These are phyloP conservation scores for Schoenoplectus tabernaemontani DNA, from an alignment of 202 grass and related monocot species.

Conservation along the genomic window DNA sequence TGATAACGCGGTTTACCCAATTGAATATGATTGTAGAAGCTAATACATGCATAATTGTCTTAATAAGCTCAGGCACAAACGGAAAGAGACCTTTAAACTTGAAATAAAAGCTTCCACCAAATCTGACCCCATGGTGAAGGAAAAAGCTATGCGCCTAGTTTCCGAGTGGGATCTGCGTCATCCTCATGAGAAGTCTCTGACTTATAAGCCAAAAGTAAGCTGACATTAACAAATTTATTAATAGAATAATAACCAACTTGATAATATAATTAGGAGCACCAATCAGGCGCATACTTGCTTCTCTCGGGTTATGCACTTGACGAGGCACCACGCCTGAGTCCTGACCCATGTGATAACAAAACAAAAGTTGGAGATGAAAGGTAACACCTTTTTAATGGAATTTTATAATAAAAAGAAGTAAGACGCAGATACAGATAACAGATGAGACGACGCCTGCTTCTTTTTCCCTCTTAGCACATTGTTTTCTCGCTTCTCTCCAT, in stretches of 20 bases:
- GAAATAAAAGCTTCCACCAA: constrained; percentile 1
- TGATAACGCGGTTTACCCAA: not conserved
- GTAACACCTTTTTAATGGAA: not conserved
- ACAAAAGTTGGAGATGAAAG: constrained; percentile 1
- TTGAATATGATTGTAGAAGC: not conserved
- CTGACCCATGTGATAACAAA: not conserved
- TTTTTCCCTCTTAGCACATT: not conserved
- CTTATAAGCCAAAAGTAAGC: constrained; percentile 2
- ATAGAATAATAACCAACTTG: constrained; percentile 21
- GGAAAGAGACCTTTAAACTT: not conserved
- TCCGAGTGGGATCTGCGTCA: constrained; percentile 13
- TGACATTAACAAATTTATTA: not conserved
- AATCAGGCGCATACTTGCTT: not conserved
- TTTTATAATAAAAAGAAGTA: not conserved
- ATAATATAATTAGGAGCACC: not conserved
- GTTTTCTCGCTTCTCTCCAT: not conserved
- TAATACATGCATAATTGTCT: not conserved
- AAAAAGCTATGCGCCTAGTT: not conserved
- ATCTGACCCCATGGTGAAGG: not conserved
- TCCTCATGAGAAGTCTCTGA: constrained; percentile 6
- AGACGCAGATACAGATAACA: not conserved
- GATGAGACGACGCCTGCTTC: constrained; percentile 11
- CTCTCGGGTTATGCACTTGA: constrained; percentile 20
- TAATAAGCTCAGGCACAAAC: not conserved
- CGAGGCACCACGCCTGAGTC: constrained; percentile 21